Evolutionary conservation across 176 grass and related monocot genomes (phyloP), one percentile per base, ranked within the genome.

Genomic region (Bromus sterilis): DNA sequence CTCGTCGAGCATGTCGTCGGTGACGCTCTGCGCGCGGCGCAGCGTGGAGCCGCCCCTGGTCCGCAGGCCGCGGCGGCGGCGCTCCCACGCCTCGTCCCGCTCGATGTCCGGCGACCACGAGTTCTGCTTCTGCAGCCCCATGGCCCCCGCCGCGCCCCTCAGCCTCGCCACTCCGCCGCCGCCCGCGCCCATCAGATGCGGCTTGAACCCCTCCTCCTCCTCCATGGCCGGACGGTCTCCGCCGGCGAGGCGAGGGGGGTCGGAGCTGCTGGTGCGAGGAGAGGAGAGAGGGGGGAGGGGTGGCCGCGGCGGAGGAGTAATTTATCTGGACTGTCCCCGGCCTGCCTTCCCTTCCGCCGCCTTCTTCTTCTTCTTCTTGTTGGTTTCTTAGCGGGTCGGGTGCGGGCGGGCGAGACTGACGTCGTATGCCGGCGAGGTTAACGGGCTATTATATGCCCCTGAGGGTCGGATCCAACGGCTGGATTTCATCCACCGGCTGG

Each of bases 91-190:
- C 55, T 90, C 94, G 68, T 97, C 91, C 6, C 94, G 78, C 87
- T 94, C 91, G 49, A 86, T 82, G 28, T 92, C 89, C 12, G 94
- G 94, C 36, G 94, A 97, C 94, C 91, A 97, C 16, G 94, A 94
- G 40, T 89, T 91, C 78, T 94, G 91, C 80, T 97, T 97, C 76
- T 80, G 82, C 37, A 97, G 76, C 2, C 87, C 89, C 35, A 62
- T 7, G 33, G 58, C 11, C 9, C 36, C n/a, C 42, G 23, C 58
- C 9, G 70, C 46, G 31, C 41, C 83, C 28, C 18, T 25, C 74
- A 49, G 65, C 78, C 64, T 59, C 20, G n/a, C n/a, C n/a, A n/a
- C n/a, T n/a, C n/a, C n/a, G n/a, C 14, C 18, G 6, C 42, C 55
- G 33, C 78, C 59, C 35, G 11, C 59, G 46, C 78, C 51, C 11